These are phyloP conservation scores for Cornus florida DNA, from an alignment of 148 eudicot species.

Conservation along the genomic window DNA sequence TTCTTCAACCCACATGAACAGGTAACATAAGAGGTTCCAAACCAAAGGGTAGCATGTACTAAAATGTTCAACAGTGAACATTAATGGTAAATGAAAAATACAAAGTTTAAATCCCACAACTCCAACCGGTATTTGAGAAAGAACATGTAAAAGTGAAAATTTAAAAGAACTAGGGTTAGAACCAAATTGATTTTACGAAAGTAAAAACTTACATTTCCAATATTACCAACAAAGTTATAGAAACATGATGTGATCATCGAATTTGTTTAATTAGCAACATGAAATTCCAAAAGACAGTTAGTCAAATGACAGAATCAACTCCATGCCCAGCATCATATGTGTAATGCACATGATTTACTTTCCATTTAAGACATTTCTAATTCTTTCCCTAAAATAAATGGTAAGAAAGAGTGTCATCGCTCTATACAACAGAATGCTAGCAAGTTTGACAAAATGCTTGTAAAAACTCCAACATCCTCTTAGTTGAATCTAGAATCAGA, in stretches of 20 bases:
- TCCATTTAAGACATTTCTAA: not conserved
- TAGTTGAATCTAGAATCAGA: not conserved
- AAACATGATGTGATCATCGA: too few relatives aligned
- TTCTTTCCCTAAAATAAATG: not conserved
- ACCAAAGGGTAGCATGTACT: not conserved
- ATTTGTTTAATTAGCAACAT: too few relatives aligned
- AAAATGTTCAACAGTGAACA: not conserved
- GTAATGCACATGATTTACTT: not conserved
- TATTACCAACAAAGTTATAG: too few relatives aligned
- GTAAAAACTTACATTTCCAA: not conserved
- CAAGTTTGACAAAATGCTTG: not conserved
- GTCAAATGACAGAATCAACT: not conserved
- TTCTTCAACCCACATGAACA: not conserved
- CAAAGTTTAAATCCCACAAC: not conserved
- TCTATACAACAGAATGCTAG: not conserved
- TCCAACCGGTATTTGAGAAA: not conserved
- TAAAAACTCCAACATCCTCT: not conserved
- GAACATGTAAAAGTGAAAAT: too few relatives aligned
- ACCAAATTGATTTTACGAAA: too few relatives aligned
- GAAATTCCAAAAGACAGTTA: too few relatives aligned
- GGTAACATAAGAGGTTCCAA: not conserved
- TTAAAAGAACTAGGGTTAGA: not conserved
- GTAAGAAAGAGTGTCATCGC: not conserved
- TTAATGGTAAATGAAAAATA: not conserved
- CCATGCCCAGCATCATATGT: not conserved